These are phyloP conservation scores for Eimeria maxima DNA, from an alignment of 169 alveolate genomes.

Conservation along the genomic window DNA sequence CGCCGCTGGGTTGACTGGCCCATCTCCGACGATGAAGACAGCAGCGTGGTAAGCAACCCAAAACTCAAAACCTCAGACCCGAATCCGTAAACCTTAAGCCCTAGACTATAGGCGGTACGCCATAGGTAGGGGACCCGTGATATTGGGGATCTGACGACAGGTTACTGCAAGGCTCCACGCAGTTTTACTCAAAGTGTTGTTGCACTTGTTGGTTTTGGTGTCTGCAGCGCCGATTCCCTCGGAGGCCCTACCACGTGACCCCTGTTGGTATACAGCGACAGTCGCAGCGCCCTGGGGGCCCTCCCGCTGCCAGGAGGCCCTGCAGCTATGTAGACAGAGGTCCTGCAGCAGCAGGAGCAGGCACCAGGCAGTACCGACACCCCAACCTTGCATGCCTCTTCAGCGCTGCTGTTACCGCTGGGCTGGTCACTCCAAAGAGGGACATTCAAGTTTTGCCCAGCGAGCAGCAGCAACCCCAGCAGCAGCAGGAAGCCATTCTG, in stretches of 20 bases:
- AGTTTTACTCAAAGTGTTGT: neutral
- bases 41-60: neutral
- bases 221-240: constrained; percentile 41
- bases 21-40: constrained; percentile 45
- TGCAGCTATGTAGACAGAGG: constrained; percentile 57
- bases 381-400: constrained; percentile 30
- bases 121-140: neutral
- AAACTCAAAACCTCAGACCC: neutral
- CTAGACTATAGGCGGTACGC: neutral
- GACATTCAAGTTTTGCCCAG: constrained; percentile 26
- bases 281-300: constrained; percentile 38
- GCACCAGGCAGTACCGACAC: neutral
- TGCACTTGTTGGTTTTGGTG: neutral
- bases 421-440: constrained; percentile 40
- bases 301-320: constrained; percentile 44
- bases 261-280: constrained; percentile 3
- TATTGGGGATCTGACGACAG: neutral
- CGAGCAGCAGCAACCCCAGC: constrained; percentile 63
- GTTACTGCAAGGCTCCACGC: neutral
- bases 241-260: constrained; percentile 20
- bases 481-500: constrained; percentile 8
- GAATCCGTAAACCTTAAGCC: constrained; percentile 9
- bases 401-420: constrained; percentile 69
- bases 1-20: constrained; percentile 64
- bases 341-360: constrained; percentile 70